Base-by-base conservation (phyloP, 139 green algal genomes). In the Tetradesmus obliquus region DNA sequence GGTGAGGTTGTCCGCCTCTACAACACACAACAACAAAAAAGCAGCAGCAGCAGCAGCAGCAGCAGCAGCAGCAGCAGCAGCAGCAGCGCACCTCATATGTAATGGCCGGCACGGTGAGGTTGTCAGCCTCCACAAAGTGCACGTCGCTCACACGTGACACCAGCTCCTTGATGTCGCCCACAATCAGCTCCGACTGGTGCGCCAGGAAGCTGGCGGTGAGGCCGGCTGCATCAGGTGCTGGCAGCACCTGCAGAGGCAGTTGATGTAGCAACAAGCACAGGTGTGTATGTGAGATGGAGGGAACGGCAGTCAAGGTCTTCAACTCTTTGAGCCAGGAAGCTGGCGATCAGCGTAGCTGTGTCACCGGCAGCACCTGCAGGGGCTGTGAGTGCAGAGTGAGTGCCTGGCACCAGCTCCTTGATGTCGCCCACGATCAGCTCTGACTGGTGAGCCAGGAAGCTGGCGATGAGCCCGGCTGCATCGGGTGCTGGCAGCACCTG, bases 91-190 rank as follows among this genome's bases (percentile, higher is more conserved):
- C 32, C 32, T 45, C 32, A 45, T 99, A 99, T 9, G 93, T 90
- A 9, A 96, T 93, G 9, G 96, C 97, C 8, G 96, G 97, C 69
- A 99, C 96, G 92, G 97, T 97, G 5, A 88, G 71, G 85, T 97
- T 97, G 62, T 97, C 95, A 22, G 93, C 91, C 51, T 97, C 96
- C 82, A 97, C 91, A 89, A 99, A 99, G 1, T 93, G 90, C 15
- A 58, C 85, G 66, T 99, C 98, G 55, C 91, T 95, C 32, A 97
- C 94, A 5, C 96, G 91, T 93, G 96, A 99, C 19, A 98, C 92
- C 15, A 83, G 85, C 87, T 99, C 97, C 93, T 99, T 99, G 62
- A 98, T 87, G 88, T 99, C 97, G 0, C 90, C 90, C 1, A 92
- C 93, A 55, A 98, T 90, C 45, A 90, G 86, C 45, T 94, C 72